Percentiles rank a stretch among this genome's conserved stretches.
Conservation (phyloP, 306 rosid genomes). For the Castanea crenata region DNA sequence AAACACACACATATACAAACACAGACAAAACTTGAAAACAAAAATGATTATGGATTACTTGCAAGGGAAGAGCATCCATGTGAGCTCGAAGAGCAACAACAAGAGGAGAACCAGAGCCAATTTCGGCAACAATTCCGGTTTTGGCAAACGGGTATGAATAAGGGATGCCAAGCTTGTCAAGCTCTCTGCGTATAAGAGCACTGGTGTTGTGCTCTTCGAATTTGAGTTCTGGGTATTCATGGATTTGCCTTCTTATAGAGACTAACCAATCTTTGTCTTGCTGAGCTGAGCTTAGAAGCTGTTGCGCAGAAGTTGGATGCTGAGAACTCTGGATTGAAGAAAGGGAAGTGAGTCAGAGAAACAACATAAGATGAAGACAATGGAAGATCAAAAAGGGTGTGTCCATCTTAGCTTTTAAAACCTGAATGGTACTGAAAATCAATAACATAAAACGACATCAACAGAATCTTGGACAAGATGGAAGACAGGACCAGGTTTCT, state of each 20-base stretch:
- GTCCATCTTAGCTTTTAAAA: conserved; percentile 6
- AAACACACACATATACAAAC: neutral
- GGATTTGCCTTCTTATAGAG: conserved; percentile 60
- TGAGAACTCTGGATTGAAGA: conserved; percentile 3
- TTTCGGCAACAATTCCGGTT: conserved; percentile 40
- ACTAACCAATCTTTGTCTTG: conserved; percentile 55
- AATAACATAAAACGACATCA: too few species aligned
- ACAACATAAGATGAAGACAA: conserved; percentile 3
- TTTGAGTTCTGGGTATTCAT: conserved; percentile 62
- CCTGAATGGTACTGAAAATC: too few species aligned
- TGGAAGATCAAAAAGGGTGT: conserved; percentile 11
- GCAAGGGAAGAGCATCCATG: conserved; percentile 41
- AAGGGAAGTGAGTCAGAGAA: conserved; percentile 6
- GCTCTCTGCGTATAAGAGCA: conserved; percentile 55
- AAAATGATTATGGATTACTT: conserved; percentile 4
- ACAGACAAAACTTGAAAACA: neutral
- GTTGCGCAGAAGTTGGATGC: conserved; percentile 23
- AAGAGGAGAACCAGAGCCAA: conserved; percentile 36
- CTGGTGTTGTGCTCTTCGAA: conserved; percentile 68
- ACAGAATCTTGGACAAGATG: too few species aligned
- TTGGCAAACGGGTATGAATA: conserved; percentile 59
- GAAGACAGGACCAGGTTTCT: too few species aligned
- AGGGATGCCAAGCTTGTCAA: conserved; percentile 47
- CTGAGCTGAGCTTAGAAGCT: conserved; percentile 45
- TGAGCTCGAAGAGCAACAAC: conserved; percentile 43